phyloP scores from a whole-genome alignment of 148 eudicot species.

The Fagopyrum tataricum region DNA sequence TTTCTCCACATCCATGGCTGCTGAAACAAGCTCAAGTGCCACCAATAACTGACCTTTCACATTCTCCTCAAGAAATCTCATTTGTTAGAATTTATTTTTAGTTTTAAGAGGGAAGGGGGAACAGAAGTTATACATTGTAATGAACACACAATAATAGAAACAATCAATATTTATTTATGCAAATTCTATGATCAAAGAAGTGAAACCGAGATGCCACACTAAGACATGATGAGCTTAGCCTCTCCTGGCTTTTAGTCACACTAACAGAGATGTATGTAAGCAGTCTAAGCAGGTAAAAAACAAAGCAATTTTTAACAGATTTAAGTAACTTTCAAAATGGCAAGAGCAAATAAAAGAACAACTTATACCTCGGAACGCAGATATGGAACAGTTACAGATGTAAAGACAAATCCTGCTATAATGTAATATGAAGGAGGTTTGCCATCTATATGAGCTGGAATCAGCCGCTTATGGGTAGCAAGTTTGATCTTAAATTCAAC shows the following conservation, averaged over 20 bases:
- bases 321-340: background rate
- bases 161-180: background rate
- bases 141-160: background rate
- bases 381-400: slow-evolving; percentile 43
- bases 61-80: background rate
- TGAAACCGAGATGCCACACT: background rate
- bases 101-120: background rate
- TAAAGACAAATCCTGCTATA: slow-evolving; percentile 39
- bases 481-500: slow-evolving; percentile 35
- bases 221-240: background rate
- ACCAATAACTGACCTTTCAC: background rate
- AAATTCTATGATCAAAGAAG: background rate
- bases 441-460: slow-evolving; percentile 39
- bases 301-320: background rate
- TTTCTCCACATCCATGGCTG: background rate
- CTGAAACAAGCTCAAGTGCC: background rate
- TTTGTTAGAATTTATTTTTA: too few species aligned
- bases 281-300: background rate
- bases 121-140: background rate
- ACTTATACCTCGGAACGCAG: slow-evolving; percentile 38
- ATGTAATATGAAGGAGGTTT: slow-evolving; percentile 47
- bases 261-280: background rate
- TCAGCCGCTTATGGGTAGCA: slow-evolving; percentile 36
- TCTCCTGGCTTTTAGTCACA: background rate
- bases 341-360: background rate